These are phyloP conservation scores for Saturnispora ahearnii DNA, from an alignment of 805 yeast genomes.

Conservation along the genomic window DNA sequence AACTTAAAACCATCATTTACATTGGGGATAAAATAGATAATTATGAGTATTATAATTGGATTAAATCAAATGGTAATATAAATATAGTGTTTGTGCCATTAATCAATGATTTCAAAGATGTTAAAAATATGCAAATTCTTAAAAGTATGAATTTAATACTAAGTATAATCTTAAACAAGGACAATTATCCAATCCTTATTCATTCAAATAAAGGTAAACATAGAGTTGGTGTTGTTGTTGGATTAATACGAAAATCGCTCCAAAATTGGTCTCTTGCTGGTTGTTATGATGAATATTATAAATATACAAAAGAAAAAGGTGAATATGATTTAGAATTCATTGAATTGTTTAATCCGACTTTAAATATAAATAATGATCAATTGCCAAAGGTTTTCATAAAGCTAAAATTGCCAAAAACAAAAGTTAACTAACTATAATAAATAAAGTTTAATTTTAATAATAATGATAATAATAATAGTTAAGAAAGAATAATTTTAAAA, in stretches of 20 bases:
- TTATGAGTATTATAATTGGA: constrained; percentile 63
- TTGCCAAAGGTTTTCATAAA: constrained; percentile 57
- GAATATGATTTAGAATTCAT: constrained; percentile 87
- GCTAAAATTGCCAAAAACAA: no score
- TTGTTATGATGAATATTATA: constrained; percentile 85
- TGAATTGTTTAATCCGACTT: constrained; percentile 65
- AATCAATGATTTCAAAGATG: constrained; percentile 13
- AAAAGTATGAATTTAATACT: constrained; percentile 43
- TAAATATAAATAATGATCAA: constrained; percentile 37
- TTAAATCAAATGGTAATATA: constrained; percentile 31
- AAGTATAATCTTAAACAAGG: constrained; percentile 45
- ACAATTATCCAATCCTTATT: constrained; percentile 77
- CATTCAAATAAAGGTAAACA: constrained; percentile 98
- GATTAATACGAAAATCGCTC: constrained; percentile 70
- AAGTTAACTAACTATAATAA: background rate
- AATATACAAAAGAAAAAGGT: constrained; percentile 89
- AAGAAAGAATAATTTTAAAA: no score
- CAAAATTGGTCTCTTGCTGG: constrained; percentile 95
- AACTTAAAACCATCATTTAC: constrained; percentile 72
- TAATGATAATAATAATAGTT: no score
- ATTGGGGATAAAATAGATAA: constrained; percentile 67
- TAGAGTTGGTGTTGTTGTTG: constrained; percentile 89
- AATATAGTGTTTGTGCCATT: constrained; percentile 47
- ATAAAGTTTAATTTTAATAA: background rate
- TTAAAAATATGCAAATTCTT: constrained; percentile 30